These are phyloP conservation scores for Plantago ovata DNA, from an alignment of 257 asterid species.

Conservation along the genomic window DNA sequence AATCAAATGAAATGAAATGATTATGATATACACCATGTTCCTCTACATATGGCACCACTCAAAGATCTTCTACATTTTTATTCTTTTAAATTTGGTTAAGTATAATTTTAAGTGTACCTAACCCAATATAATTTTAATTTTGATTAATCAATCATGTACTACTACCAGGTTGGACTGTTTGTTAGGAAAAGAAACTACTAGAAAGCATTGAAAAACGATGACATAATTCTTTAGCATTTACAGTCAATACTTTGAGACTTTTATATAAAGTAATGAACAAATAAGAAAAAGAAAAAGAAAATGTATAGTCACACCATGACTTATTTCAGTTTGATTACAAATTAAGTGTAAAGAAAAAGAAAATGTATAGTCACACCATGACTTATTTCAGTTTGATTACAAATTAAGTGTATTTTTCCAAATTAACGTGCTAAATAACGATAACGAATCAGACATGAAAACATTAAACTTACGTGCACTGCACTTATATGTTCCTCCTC, in stretches of 20 bases:
- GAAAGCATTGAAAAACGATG: neutral
- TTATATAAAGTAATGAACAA: neutral
- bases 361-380: neutral
- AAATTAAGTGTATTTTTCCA: no score
- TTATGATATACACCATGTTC: constrained; percentile 13
- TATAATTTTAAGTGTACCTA: neutral
- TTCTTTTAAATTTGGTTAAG: neutral
- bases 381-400: neutral
- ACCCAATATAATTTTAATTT: neutral
- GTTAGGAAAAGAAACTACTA: neutral
- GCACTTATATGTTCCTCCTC: no score
- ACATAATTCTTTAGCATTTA: neutral
- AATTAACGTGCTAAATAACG: no score
- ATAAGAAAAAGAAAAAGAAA: no score
- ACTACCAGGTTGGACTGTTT: neutral
- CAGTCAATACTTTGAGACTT: neutral
- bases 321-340: neutral
- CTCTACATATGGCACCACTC: constrained; percentile 15
- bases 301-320: neutral
- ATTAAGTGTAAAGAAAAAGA: no score
- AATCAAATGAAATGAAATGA: neutral
- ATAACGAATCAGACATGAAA: no score
- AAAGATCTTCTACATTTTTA: neutral
- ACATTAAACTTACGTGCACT: no score
- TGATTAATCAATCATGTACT: neutral